These are phyloP conservation scores for Fusarium dlaminii DNA, from an alignment of 2,329 filamentous ascomycete genomes.

Conservation along the genomic window DNA sequence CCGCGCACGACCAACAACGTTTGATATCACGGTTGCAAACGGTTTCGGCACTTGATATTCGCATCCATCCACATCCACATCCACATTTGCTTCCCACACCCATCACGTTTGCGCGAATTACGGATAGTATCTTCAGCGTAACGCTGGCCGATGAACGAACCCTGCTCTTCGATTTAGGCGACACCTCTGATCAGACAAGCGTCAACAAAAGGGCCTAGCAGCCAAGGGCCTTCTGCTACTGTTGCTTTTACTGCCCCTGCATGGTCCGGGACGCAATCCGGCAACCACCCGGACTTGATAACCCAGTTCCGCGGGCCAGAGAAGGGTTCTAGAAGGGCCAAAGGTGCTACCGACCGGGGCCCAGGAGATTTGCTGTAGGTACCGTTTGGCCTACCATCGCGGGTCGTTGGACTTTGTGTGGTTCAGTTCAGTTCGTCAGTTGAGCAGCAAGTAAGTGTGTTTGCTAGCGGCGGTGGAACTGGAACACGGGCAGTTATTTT, in stretches of 20 bases:
- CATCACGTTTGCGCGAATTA: constrained; percentile 20
- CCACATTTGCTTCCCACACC: neutral
- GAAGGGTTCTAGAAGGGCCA: constrained; percentile 46
- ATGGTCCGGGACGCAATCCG: constrained; percentile 36
- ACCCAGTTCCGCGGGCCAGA: constrained; percentile 43
- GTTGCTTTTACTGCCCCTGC: constrained; percentile 27
- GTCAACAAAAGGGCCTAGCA: constrained; percentile 19
- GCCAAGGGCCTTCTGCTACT: constrained; percentile 6
- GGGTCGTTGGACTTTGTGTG: neutral
- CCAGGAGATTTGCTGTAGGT: constrained; percentile 16
- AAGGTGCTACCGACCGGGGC: constrained; percentile 30
- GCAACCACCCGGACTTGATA: constrained; percentile 31
- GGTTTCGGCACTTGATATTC: neutral
- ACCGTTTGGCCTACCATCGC: neutral
- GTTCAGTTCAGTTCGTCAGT: neutral
- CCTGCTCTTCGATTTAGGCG: constrained; percentile 15
- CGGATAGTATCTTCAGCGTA: constrained; percentile 6
- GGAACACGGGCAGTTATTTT: constrained; percentile 19
- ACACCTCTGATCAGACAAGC: constrained; percentile 7
- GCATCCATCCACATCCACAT: neutral
- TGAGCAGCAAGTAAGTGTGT: neutral
- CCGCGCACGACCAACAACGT: neutral
- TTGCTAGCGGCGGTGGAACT: constrained; percentile 24
- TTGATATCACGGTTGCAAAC: constrained; percentile 2
- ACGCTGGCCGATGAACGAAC: constrained; percentile 4